Conservation (phyloP, 129 eudicot genomes). For the Silybum marianum region DNA sequence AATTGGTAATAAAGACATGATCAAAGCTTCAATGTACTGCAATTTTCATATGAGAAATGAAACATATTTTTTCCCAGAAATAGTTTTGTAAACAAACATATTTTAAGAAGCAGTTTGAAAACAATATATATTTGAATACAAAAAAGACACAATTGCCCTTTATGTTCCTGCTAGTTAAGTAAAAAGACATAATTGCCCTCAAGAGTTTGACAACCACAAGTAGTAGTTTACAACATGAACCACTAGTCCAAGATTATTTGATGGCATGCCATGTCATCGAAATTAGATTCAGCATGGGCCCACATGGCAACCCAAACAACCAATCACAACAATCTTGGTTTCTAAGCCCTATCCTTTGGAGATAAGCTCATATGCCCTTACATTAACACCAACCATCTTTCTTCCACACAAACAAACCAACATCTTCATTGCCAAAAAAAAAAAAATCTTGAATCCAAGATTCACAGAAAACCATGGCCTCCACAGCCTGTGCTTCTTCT, state of each 20-base stretch:
- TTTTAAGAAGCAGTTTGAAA: neutral
- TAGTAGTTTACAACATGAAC: slow-evolving; percentile 18
- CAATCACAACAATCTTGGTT: slow-evolving; percentile 54
- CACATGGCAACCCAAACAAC: slow-evolving; percentile 69
- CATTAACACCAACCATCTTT: slow-evolving; percentile 35
- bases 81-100: neutral
- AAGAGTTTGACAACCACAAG: slow-evolving; percentile 25
- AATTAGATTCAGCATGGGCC: slow-evolving; percentile 55
- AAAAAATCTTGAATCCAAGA: slow-evolving; percentile 13
- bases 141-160: neutral
- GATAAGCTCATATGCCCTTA: slow-evolving; percentile 61
- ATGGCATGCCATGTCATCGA: slow-evolving; percentile 36
- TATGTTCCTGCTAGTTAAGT: neutral
- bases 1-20: too few species aligned
- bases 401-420: slow-evolving; percentile 30
- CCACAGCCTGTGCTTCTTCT: slow-evolving; percentile 86
- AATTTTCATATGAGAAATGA: neutral
- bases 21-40: too few species aligned
- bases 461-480: slow-evolving; percentile 62
- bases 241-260: slow-evolving; percentile 29
- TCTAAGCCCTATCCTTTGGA: slow-evolving; percentile 52
- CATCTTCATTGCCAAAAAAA: neutral
- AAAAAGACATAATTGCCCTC: neutral
- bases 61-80: neutral
- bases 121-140: neutral